phyloP scores from a whole-genome alignment of 2,329 filamentous ascomycete genomes.

The Camptophora hylomeconis region DNA sequence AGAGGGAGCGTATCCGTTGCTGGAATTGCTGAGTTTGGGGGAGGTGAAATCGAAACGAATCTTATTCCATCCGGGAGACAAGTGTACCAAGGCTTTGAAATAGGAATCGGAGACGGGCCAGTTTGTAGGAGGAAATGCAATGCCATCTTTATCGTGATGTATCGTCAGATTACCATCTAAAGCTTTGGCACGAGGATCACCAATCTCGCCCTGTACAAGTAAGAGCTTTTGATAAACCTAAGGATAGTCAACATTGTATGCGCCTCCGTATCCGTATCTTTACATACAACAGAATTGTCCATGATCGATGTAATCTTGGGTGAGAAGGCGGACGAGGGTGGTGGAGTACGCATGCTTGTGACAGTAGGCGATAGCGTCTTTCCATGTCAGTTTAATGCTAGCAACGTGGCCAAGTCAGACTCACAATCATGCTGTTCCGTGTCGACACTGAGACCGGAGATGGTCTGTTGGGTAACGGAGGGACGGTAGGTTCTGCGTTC shows the following conservation, averaged over 20 bases:
- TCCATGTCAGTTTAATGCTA: too few species aligned
- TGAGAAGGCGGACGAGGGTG: slow-evolving; percentile 63
- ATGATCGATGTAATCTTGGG: slow-evolving; percentile 66
- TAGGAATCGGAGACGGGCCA: slow-evolving; percentile 85
- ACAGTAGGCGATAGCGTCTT: slow-evolving; percentile 21
- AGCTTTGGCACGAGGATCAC: slow-evolving; percentile 52
- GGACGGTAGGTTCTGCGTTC: slow-evolving; percentile 33
- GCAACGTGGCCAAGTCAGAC: too few species aligned
- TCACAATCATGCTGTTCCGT: slow-evolving; percentile 31
- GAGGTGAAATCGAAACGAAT: slow-evolving; percentile 79
- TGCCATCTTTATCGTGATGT: slow-evolving; percentile 61
- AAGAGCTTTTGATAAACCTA: slow-evolving; percentile 88
- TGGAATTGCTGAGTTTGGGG: slow-evolving; percentile 58
- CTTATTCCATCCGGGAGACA: slow-evolving; percentile 82
- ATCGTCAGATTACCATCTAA: slow-evolving; percentile 71
- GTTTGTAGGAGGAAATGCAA: slow-evolving; percentile 59
- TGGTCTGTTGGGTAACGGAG: slow-evolving; percentile 35
- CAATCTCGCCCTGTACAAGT: slow-evolving; percentile 67
- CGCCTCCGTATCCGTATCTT: too few species aligned
- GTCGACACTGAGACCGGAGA: slow-evolving; percentile 27
- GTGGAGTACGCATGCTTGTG: slow-evolving; percentile 31
- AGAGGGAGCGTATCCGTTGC: slow-evolving; percentile 47
- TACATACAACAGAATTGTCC: slow-evolving; percentile 72
- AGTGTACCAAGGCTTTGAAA: slow-evolving; percentile 82
- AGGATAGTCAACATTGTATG: slow-evolving; percentile 9